Conservation (phyloP, 2,329 filamentous ascomycete genomes). For the Boeremia exigua region DNA sequence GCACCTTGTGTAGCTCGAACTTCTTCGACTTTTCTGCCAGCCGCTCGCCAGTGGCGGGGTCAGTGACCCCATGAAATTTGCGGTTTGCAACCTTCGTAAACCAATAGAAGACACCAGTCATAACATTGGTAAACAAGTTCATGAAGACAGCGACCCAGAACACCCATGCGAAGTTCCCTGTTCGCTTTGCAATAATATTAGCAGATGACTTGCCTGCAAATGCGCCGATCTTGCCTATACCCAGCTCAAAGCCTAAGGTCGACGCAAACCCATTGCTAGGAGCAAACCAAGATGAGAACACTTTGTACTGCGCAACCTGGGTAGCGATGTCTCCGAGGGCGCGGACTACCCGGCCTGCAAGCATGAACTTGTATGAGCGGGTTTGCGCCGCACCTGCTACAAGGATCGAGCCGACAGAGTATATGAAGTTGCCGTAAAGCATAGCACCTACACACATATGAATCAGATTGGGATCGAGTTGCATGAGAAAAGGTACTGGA, state of each 20-base stretch:
- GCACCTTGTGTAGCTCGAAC: constrained; percentile 61
- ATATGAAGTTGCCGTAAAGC: constrained; percentile 67
- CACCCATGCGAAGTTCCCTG: constrained; percentile 66
- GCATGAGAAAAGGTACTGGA: too few species aligned
- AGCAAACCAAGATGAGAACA: constrained; percentile 70
- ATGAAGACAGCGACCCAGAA: constrained; percentile 69
- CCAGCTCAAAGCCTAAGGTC: constrained; percentile 66
- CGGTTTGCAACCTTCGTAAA: constrained; percentile 61
- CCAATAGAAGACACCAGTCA: constrained; percentile 61
- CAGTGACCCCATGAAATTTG: constrained; percentile 55
- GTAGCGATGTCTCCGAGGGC: constrained; percentile 69
- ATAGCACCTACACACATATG: too few species aligned
- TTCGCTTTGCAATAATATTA: constrained; percentile 64
- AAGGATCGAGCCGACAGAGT: constrained; percentile 63
- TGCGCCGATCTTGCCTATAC: constrained; percentile 65
- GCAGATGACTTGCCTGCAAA: constrained; percentile 67
- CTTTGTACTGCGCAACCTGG: constrained; percentile 69
- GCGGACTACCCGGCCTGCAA: constrained; percentile 61
- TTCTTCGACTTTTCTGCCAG: constrained; percentile 66
- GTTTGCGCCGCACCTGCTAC: constrained; percentile 64
- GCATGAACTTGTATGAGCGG: constrained; percentile 66
- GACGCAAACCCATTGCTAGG: constrained; percentile 68
- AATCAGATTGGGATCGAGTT: too few species aligned
- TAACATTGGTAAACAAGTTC: constrained; percentile 67
- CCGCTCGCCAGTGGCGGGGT: constrained; percentile 64